Base-by-base conservation (phyloP, 2,329 filamentous ascomycete species). In the Penicillium sp. region DNA sequence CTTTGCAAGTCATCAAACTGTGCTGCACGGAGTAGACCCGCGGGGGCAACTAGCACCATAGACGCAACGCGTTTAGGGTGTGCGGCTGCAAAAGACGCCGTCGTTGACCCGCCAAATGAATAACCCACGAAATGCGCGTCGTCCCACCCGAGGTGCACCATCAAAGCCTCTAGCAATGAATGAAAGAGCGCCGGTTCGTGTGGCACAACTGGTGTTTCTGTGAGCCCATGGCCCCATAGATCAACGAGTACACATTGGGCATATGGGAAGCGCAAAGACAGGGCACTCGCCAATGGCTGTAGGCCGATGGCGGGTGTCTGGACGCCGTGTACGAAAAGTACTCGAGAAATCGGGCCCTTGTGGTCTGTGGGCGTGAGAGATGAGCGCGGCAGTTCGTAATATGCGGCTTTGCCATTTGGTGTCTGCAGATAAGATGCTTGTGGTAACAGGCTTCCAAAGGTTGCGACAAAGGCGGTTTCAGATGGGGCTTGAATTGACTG, bases 211-310 rank as follows among this genome's bases (percentile, higher is more conserved):
- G 77, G 77, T 0, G 76, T 78, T 5, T 74, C 71, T 23, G 64
- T 72, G n/a, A 80, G 59, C 0, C 77, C 77, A 41, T 80, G 77
- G 24, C 77, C 77, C 75, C 74, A 79, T 9, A 74, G 68, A 45
- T 80, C 77, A 11, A 77, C 14, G 1, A 77, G 60, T 0, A 74
- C 70, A 26, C 73, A 63, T 9, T 73, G 64, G 0, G 74, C 58
- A 0, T 52, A 22, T 0, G 74, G 69, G 37, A 69, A 71, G 0
- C 51, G 53, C 0, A 58, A 28, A 1, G 65, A 61, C 1, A 80
- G 62, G 0, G 56, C 51, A 5, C 51, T 59, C 0, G 68, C 65
- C 1, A 79, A 63, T 0, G 75, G 74, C 0, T 69, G 58, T 42
- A 79, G 57, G 18, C 76, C 75, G 3, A 79, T 56, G 1, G 76